Evolutionary conservation across 176 grass and related monocot genomes (phyloP), one percentile per base, ranked within the genome.

Genomic region (Zoysia pacifica): DNA sequence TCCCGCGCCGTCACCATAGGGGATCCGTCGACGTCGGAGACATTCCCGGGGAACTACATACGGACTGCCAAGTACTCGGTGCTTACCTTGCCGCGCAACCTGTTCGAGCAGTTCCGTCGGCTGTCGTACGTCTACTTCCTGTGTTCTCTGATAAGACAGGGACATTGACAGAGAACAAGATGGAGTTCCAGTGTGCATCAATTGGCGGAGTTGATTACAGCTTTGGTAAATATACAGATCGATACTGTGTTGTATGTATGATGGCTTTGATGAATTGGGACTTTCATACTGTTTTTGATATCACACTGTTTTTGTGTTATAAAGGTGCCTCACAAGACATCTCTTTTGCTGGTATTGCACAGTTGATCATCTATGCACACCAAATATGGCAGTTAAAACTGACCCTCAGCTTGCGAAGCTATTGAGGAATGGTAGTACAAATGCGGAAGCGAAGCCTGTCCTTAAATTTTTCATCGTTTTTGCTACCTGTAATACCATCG

Each of bases 81-180:
- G 11, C 69, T 94, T 39, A 94, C 89, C 38, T 97, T 97, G 18
- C 94, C 94, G 20, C 86, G 91, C 14, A 97, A 97, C 82, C 89
- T 94, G 46, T 97, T 94, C 84, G 94, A 97, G 55, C 94, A 94
- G 67, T 97, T 94, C 87, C 91, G 90, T n/a, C 84, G 94, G 47
- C 83, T 91, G 9, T 93, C 94, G 28, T 97, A 97, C 78, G 79
- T 97, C 41, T 97, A 97, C 89, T 97, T 97, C 85, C 89, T 97
- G 78, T 97, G 1, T 97, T 97, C 59, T 94, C 87, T 55, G 94
- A 97, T 73, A 97, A 97, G 84, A 97, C 94, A 40, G 94, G 91
- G 51, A 97, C 94, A 4, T 50, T 97, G 53, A 97, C 94, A 19
- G 89, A 97, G 73, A 97, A 97, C 81, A 94, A 97, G 65, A 94